A percentile compares a stretch with the other conserved stretches of the same genome.
phyloP scores from a whole-genome alignment of 2,329 filamentous ascomycete genomes.

The Dichotomopilus funicola region DNA sequence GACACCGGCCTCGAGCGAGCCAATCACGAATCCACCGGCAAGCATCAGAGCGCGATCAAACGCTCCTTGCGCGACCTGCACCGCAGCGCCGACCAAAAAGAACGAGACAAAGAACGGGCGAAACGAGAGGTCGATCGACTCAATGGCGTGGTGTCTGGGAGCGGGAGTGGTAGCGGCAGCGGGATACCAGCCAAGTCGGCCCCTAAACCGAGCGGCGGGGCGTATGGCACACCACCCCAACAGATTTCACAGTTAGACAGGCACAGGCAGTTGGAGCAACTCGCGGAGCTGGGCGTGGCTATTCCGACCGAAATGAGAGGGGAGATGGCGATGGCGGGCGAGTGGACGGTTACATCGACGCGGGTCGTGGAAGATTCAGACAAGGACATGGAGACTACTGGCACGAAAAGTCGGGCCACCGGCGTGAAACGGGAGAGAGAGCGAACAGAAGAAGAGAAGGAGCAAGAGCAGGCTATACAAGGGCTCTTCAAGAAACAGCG shows the following conservation, averaged over 20 bases:
- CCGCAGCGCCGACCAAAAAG: constrained; percentile 71
- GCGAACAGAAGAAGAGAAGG: constrained; percentile 52
- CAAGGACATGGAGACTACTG: constrained; percentile 31
- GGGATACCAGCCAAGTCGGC: neutral
- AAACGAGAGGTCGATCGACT: constrained; percentile 80
- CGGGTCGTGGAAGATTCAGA: constrained; percentile 47
- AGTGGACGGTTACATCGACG: constrained; percentile 72
- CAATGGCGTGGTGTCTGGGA: constrained; percentile 62
- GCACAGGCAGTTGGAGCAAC: constrained; percentile 78
- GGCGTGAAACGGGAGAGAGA: constrained; percentile 52
- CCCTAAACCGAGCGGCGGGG: neutral
- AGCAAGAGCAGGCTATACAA: constrained; percentile 53
- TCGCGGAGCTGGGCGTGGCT: constrained; percentile 79
- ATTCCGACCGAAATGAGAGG: constrained; percentile 71
- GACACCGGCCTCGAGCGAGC: constrained; percentile 85
- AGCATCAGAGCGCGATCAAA: constrained; percentile 80
- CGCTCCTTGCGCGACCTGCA: constrained; percentile 86
- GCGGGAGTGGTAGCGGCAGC: neutral
- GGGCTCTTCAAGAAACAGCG: constrained; percentile 54
- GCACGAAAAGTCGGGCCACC: constrained; percentile 12
- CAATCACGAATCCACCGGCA: constrained; percentile 82
- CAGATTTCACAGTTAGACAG: constrained; percentile 57
- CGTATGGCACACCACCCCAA: constrained; percentile 22
- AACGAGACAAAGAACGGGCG: constrained; percentile 74
- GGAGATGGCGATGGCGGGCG: constrained; percentile 81